Percentiles rank a stretch among this genome's conserved stretches.
Conservation (phyloP, 1,284 basidiomycete genomes). For the Violaceomyces palustris region DNA sequence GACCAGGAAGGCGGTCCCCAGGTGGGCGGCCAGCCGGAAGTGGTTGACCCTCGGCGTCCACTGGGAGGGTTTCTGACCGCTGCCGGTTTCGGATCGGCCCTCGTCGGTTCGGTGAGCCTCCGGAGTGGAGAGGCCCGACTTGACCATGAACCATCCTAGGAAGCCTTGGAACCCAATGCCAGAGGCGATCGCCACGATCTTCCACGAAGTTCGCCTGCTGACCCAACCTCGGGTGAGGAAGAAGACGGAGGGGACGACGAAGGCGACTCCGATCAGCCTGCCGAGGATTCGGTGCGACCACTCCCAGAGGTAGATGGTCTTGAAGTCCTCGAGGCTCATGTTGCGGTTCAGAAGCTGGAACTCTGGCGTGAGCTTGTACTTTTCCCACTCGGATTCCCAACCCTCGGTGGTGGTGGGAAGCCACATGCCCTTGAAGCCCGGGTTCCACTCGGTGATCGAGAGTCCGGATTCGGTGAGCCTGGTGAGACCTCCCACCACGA, state of each 20-base stretch:
- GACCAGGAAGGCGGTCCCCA: conserved; percentile 81
- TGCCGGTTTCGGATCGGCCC: conserved; percentile 7
- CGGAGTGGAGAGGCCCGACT: conserved; percentile 70
- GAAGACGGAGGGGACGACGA: conserved; percentile 48
- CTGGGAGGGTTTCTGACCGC: conserved; percentile 17
- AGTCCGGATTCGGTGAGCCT: conserved; percentile 95
- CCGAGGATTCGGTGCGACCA: conserved; percentile 94
- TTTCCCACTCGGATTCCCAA: conserved; percentile 87
- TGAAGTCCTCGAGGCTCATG: conserved; percentile 84
- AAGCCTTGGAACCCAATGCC: conserved; percentile 85
- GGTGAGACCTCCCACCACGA: conserved; percentile 93
- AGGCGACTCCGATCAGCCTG: conserved; percentile 70
- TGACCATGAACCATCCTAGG: conserved; percentile 99
- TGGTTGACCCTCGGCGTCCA: conserved; percentile 77
- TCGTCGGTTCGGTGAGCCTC: conserved; percentile 9
- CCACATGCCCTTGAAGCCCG: conserved; percentile 74
- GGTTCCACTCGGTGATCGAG: conserved; percentile 96
- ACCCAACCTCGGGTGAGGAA: conserved; percentile 26
- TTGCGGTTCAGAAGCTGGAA: conserved; percentile 73
- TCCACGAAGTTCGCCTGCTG: conserved; percentile 57
- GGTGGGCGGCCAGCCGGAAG: conserved; percentile 89
- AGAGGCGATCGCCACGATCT: conserved; percentile 67
- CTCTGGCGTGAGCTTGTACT: conserved; percentile 92
- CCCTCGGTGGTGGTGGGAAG: conserved; percentile 72
- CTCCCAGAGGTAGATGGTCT: conserved; percentile 97